Base-by-base conservation (phyloP, 2,329 filamentous ascomycete genomes). In the Tolypocladium pustulatum region DNA sequence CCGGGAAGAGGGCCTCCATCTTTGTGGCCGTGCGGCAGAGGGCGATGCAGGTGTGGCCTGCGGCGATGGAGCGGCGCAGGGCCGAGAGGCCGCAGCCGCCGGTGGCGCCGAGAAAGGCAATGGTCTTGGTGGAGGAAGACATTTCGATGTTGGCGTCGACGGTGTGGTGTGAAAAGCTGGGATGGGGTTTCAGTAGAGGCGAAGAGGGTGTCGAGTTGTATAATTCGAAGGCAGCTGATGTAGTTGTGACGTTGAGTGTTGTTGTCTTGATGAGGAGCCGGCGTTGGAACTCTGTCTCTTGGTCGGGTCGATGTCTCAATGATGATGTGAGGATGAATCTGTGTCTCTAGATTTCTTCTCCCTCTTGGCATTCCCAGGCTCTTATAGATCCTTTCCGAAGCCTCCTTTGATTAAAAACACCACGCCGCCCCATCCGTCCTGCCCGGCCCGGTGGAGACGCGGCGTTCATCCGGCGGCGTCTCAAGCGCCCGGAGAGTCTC, bases 21-120 rank as follows among this genome's bases (percentile, higher is more conserved):
- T 78, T 79, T 51, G 67, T 63, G 20, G 75, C 72, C 17, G 65
- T 73, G 61, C 76, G 75, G 63, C 68, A 73, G 43, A 78, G 70
- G 60, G 70, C 74, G 58, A 72, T 66, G 68, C 74, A 76, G 37
- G 65, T 67, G 65, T 73, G 67, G 52, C 72, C 72, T n/a, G 68
- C 67, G 43, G 66, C 65, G 34, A 79, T 67, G 46, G 71, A 66
- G 54, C 65, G 66, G 30, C 69, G 68, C 60, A 78, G 74, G 27
- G 71, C 67, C 20, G 70, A 63, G 61, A 75, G 69, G 52, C 73
- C 73, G 61, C 69, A 73, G 57, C 76, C 76, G 52, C 69, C 72
- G 5, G 75, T 77, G 61, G 75, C 72, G 60, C 77, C 77, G 62
- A 78, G 71, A 66, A 77, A 67, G 61, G 65, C 64, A 56, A 68